Evolutionary conservation across 2,329 filamentous ascomycete genomes (phyloP).

Genomic region (Phaeosphaeria sp.): DNA sequence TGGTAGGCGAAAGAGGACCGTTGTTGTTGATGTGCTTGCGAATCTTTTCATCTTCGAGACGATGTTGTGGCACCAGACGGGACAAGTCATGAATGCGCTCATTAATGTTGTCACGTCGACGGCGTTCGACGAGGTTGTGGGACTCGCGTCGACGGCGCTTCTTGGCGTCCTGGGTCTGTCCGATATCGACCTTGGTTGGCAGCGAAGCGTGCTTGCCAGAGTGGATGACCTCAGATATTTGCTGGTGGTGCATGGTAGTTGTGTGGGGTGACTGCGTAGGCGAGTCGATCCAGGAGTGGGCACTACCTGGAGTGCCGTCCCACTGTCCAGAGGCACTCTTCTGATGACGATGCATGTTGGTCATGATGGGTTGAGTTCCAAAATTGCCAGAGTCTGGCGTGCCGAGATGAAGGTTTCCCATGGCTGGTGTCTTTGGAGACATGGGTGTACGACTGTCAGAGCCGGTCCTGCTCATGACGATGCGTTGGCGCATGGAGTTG

Average conservation of each 20-base stretch:
- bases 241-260: conserved; percentile 70
- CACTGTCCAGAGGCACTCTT: conserved; percentile 89
- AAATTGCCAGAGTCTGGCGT: conserved; percentile 76
- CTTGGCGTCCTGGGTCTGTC: conserved; percentile 90
- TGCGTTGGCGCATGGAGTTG: conserved; percentile 44
- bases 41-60: conserved; percentile 95
- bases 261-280: conserved; percentile 84
- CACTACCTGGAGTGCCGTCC: conserved; percentile 84
- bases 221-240: conserved; percentile 88
- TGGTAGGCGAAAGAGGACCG: conserved; percentile 83
- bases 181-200: conserved; percentile 76
- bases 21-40: conserved; percentile 94
- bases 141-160: conserved; percentile 88
- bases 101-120: conserved; percentile 96
- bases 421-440: conserved; percentile 82
- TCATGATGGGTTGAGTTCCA: conserved; percentile 78
- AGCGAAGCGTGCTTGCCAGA: conserved; percentile 84
- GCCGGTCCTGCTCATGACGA: conserved; percentile 63
- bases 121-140: conserved; percentile 94
- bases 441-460: conserved; percentile 80
- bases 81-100: conserved; percentile 97
- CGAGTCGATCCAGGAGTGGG: conserved; percentile 86
- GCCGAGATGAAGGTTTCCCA: conserved; percentile 74
- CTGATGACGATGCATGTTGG: conserved; percentile 70
- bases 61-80: conserved; percentile 87